Evolutionary conservation across 2,329 filamentous ascomycete species (phyloP).

Genomic region (Hypomyces perniciosus): DNA sequence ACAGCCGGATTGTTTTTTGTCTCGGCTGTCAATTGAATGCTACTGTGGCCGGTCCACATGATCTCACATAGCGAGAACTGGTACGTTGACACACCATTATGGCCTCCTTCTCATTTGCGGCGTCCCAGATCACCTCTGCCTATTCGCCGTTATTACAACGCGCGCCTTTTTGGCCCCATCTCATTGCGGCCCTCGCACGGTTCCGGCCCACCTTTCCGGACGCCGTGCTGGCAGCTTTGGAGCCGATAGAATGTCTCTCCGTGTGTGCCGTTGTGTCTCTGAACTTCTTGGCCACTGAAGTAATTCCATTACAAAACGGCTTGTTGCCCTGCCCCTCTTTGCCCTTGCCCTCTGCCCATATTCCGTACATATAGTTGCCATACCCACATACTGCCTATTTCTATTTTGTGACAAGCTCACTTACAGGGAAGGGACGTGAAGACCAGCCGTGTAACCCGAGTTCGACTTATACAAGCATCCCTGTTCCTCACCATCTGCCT

Average conservation of each 20-base stretch:
- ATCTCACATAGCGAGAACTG: neutral
- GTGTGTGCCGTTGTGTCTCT: neutral
- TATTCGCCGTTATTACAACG: neutral
- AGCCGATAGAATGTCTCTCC: neutral
- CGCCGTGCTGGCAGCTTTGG: neutral
- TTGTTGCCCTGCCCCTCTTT: neutral
- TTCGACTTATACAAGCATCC: too few species aligned
- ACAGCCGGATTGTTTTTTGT: neutral
- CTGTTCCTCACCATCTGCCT: too few species aligned
- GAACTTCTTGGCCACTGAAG: neutral
- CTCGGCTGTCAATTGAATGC: neutral
- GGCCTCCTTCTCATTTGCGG: neutral
- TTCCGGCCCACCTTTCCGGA: slow-evolving; percentile 3
- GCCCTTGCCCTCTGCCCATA: neutral
- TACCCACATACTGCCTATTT: too few species aligned
- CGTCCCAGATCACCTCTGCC: too few species aligned
- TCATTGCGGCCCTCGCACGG: slow-evolving; percentile 6
- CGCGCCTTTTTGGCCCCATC: neutral
- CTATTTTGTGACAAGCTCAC: neutral
- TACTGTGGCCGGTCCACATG: neutral
- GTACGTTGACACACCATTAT: neutral
- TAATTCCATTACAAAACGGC: neutral
- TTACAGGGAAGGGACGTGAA: too few species aligned
- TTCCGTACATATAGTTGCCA: neutral
- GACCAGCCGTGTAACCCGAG: too few species aligned